Base-by-base conservation (phyloP, 2,329 filamentous ascomycete species). In the Pseudovirgaria hyperparasitica region DNA sequence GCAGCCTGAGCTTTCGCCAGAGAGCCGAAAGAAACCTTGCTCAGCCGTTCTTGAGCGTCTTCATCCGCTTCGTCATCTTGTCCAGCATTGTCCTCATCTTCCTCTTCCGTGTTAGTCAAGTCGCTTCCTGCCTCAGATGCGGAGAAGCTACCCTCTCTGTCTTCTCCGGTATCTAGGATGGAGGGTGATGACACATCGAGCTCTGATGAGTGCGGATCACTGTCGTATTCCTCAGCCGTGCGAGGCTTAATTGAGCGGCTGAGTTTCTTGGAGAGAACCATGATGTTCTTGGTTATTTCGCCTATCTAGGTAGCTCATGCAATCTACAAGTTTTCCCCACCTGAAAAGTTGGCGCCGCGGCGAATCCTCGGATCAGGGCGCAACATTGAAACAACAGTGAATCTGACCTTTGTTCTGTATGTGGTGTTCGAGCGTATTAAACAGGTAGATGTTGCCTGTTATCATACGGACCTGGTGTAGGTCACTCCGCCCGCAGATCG, bases 1-100 rank as follows among this genome's bases (percentile, higher is more conserved):
- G 73, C 69, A 20, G 76, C 76, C 58, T 92, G 82, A 2, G 85
- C 86, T 62, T 82, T 82, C 37, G 82, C 82, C 21, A 94, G 64
- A n/a, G 82, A 81, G 36, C 85, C 86, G 45, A 96, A 94, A 14
- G 85, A 90, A 38, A 94, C 72, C 34, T 62, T 65, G 42, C 60
- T 64, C 31, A 76, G 54, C 18, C 57, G 48, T 9, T 56, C 48
- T 25, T 60, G 46, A 14, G 60, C 53, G 29, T 62, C 52, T 3
- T 52, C 48, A 20, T 54, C 49, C 15, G 60, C 52, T 12, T 50
- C 50, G 10, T 41, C 45, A n/a, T 54, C 47, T 29, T 34, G 35
- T 33, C 47, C 26, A 21, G 18, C 33, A 13, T 42, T 38, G n/a
- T 48, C 48, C 27, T 40, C 42, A 5, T 46, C 42, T 6, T 52